Evolutionary conservation across 768 basidiomycete genomes (phyloP), one percentile per base, ranked within the genome.

Genomic region (Mycena pura): DNA sequence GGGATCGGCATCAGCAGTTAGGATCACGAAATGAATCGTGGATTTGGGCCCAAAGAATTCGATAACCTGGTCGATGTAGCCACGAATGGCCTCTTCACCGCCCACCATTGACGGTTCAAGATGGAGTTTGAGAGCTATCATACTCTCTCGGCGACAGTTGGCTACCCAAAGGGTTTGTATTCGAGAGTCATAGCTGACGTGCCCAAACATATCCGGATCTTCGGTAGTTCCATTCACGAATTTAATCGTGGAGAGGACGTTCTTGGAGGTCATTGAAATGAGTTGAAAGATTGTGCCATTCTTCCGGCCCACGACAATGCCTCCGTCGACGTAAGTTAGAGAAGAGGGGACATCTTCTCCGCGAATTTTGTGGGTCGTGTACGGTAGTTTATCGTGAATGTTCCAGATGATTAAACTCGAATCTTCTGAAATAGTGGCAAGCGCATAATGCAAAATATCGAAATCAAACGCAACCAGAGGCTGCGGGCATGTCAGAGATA

Each of bases 161-260:
- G 93, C 93, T 19, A 94, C 82, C 93, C 93, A 95, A 28, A 95
- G 79, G 0, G 91, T 93, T 76, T 91, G 90, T 60, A 94, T 93
- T 43, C 91, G 80, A 0, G 90, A 82, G 76, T 95, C 93, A 70
- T 95, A 95, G 68, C 85, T 89, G 65, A 90, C 86, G 69, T 95
- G 93, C 14, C 93, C 91, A 72, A 93, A 95, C 91, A 95, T 94
- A 9, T 92, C 91, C 15, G 79, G 80, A 68, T 93, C 92, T 39
- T 94, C 92, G 60, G 82, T 83, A 46, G 61, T 72, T 21, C 86
- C 86, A 63, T 87, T 90, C 68, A 90, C 77, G 69, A 95, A 95
- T 70, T 86, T 91, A 74, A 93, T 80, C 6, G 89, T 92, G 14
- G 93, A 91, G 28, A 92, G 78, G 2, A 94, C 83, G 45, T 80